Conservation (phyloP, 78 protist genomes). For the Speleostelium caveatum region DNA sequence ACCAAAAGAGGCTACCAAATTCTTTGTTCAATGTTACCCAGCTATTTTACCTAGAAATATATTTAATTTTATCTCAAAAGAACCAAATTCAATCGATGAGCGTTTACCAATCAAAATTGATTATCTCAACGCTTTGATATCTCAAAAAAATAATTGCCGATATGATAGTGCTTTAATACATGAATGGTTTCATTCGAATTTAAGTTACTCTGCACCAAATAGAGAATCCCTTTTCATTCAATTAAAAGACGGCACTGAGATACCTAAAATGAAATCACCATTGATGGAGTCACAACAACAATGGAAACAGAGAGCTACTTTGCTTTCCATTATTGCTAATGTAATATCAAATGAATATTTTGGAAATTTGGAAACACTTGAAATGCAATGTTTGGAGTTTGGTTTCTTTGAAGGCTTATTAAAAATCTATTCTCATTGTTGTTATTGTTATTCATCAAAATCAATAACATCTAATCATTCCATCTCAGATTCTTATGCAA, state of each 20-base stretch:
- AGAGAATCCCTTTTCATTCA: slow-evolving; percentile 13
- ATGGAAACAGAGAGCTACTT: slow-evolving; percentile 11
- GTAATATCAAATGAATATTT: slow-evolving; percentile 9
- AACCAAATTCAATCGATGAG: background rate
- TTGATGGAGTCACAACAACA: too few species aligned
- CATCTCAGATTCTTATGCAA: background rate
- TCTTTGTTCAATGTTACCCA: slow-evolving; percentile 50
- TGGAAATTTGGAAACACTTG: background rate
- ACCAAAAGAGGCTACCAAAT: slow-evolving; percentile 15
- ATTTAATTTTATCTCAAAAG: background rate
- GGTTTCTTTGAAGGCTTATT: slow-evolving; percentile 39
- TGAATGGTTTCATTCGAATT: slow-evolving; percentile 41
- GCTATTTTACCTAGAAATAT: slow-evolving; percentile 50
- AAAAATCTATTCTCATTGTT: slow-evolving; percentile 8
- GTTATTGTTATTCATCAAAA: background rate
- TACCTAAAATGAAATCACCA: slow-evolving; percentile 21
- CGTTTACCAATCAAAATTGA: slow-evolving; percentile 4
- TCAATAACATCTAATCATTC: slow-evolving; percentile 1
- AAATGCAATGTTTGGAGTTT: background rate
- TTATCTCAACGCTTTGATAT: slow-evolving; percentile 37
- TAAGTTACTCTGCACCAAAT: background rate
- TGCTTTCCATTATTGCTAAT: slow-evolving; percentile 12
- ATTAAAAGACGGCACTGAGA: background rate
- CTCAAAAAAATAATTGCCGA: slow-evolving; percentile 7
- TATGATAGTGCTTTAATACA: slow-evolving; percentile 8